Conservation (phyloP, 192 early-diverging fungal species). For the Paraglomus brasilianum region DNA sequence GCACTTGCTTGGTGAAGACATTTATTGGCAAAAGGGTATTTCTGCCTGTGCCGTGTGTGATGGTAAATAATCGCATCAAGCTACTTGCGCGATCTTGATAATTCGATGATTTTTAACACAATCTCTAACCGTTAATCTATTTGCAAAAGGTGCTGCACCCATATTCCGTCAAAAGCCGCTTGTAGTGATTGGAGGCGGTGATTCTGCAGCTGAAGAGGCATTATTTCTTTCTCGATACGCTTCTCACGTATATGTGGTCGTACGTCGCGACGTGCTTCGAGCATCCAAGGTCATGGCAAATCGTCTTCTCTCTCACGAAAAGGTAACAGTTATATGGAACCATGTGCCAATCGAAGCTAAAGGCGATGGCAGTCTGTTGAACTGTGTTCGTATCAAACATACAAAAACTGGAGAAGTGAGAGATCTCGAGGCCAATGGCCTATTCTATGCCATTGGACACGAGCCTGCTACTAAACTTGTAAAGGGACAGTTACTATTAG, state of each 20-base stretch:
- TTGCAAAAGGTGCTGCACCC: conserved; percentile 72
- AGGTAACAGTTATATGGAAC: conserved; percentile 93
- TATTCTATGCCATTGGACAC: conserved; percentile 99
- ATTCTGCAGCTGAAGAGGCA: conserved; percentile 95
- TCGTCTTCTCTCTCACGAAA: conserved; percentile 80
- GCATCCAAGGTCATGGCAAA: conserved; percentile 97
- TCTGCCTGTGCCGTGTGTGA: conserved; percentile 99
- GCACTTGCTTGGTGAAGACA: conserved; percentile 85
- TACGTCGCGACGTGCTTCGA: conserved; percentile 92
- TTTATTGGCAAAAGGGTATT: conserved; percentile 98
- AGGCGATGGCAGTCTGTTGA: conserved; percentile 82
- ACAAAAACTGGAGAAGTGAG: conserved; percentile 67
- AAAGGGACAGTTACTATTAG: conserved; percentile 74
- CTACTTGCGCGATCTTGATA: background rate
- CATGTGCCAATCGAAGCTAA: conserved; percentile 79
- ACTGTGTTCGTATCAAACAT: conserved; percentile 70
- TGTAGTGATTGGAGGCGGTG: conserved; percentile 95
- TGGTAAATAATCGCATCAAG: conserved; percentile 36
- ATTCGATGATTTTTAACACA: no score
- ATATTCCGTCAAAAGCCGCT: conserved; percentile 96
- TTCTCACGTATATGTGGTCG: conserved; percentile 90
- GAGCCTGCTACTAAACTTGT: conserved; percentile 79
- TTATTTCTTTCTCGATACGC: conserved; percentile 97
- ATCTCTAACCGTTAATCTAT: background rate
- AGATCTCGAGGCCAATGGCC: conserved; percentile 77